phyloP scores from a whole-genome alignment of 176 grass and related monocot species.

The Oryza officinalis region DNA sequence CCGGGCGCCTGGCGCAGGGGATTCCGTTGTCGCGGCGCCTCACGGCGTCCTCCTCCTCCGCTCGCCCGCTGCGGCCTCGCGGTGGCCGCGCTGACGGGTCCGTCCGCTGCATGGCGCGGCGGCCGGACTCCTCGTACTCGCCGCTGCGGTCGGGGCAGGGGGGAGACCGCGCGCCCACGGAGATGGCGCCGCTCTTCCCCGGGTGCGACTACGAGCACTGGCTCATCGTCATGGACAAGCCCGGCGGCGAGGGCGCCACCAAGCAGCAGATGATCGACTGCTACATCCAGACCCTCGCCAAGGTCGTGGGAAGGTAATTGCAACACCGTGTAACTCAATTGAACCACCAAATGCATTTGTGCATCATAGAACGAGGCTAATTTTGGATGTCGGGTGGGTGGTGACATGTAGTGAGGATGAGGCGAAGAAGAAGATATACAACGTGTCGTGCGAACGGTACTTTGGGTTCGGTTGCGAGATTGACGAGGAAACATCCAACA shows the following conservation, averaged over 20 bases:
- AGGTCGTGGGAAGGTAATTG: slow-evolving; percentile 85
- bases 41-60: background rate
- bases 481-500: slow-evolving; percentile 85
- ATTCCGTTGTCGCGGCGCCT: slow-evolving; percentile 10
- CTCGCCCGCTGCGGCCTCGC: slow-evolving; percentile 6
- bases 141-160: slow-evolving; percentile 71
- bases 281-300: slow-evolving; percentile 90
- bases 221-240: slow-evolving; percentile 99
- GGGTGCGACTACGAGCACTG: slow-evolving; percentile 99
- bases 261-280: slow-evolving; percentile 99
- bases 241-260: slow-evolving; percentile 73
- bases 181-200: slow-evolving; percentile 89
- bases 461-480: slow-evolving; percentile 96
- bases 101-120: slow-evolving; percentile 75
- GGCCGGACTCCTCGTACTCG: slow-evolving; percentile 55
- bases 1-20: slow-evolving; percentile 10
- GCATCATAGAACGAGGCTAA: background rate
- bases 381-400: slow-evolving; percentile 1
- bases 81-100: slow-evolving; percentile 40
- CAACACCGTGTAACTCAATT: background rate
- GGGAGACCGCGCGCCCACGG: slow-evolving; percentile 70
- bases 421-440: slow-evolving; percentile 90
- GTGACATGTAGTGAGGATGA: slow-evolving; percentile 73
- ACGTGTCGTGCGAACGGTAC: slow-evolving; percentile 95
- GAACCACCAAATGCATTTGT: background rate